Evolutionary conservation across 768 basidiomycete species (phyloP).

Genomic region (Russula brevipes): DNA sequence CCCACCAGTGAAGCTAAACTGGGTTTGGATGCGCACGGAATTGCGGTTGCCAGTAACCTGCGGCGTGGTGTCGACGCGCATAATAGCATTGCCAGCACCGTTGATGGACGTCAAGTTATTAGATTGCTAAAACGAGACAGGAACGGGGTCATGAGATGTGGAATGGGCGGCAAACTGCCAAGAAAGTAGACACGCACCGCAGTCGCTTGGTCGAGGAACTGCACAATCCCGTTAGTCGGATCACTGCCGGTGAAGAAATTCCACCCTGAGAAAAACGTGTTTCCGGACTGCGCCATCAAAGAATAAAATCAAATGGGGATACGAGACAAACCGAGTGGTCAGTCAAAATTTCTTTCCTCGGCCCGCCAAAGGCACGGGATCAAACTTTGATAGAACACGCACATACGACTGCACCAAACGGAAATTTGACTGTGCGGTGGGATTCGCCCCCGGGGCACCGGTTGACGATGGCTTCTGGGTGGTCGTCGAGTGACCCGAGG

Average conservation of each 20-base stretch:
- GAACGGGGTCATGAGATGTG: conserved; percentile 5
- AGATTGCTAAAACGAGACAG: conserved; percentile 32
- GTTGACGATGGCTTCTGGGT: conserved; percentile 25
- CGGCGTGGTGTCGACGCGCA: conserved; percentile 84
- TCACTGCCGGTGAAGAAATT: conserved; percentile 62
- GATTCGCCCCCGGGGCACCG: conserved; percentile 16
- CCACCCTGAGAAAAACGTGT: conserved; percentile 79
- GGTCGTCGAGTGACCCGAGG: not conserved
- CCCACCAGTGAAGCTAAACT: conserved; percentile 53
- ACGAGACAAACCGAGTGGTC: too few relatives aligned
- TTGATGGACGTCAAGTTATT: conserved; percentile 65
- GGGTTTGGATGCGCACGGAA: conserved; percentile 72
- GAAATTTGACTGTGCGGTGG: conserved; percentile 32
- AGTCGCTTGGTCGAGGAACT: conserved; percentile 57
- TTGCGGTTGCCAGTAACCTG: conserved; percentile 61
- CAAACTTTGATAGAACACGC: conserved; percentile 28
- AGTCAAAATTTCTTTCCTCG: conserved; percentile 2
- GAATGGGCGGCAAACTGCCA: not conserved
- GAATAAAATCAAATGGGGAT: too few relatives aligned
- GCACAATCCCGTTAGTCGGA: conserved; percentile 70
- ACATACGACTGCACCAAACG: conserved; percentile 56
- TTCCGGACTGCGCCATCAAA: conserved; percentile 44
- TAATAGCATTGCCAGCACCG: conserved; percentile 67
- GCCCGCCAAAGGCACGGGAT: not conserved
- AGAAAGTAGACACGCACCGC: conserved; percentile 40